Percentiles rank a stretch among this genome's conserved stretches.
Conservation (phyloP, 305 asterid species). For the Fraxinus paxiana region DNA sequence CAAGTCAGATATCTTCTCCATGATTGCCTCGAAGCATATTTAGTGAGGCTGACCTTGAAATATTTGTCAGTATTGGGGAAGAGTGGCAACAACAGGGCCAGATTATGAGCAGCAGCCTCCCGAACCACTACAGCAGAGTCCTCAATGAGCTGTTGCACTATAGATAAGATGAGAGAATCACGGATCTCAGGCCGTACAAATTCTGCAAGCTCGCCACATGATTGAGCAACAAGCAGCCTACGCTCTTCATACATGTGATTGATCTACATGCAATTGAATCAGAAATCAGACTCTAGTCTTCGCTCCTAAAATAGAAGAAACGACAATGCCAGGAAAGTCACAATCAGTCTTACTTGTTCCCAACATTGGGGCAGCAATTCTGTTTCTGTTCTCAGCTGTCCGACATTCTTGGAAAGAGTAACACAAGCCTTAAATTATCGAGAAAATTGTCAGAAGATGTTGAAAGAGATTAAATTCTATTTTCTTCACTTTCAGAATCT, state of each 20-base stretch:
- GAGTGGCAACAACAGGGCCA: conserved; percentile 95
- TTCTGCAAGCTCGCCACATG: conserved; percentile 97
- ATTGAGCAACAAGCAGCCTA: conserved; percentile 96
- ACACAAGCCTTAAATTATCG: conserved; percentile 79
- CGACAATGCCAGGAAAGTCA: conserved; percentile 1
- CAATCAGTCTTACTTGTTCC: conserved; percentile 76
- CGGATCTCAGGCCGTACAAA: conserved; percentile 97
- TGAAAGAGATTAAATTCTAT: conserved; percentile 22
- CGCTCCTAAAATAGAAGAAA: conserved; percentile 6
- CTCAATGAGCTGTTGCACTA: conserved; percentile 95
- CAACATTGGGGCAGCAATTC: conserved; percentile 99
- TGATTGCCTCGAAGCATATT: conserved; percentile 98
- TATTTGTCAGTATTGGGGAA: conserved; percentile 96
- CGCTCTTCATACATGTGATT: conserved; percentile 99
- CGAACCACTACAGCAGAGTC: conserved; percentile 97
- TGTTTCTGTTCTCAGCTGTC: conserved; percentile 93
- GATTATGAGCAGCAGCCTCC: conserved; percentile 96
- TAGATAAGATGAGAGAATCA: conserved; percentile 95
- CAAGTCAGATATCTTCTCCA: conserved; percentile 97
- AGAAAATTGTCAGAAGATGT: conserved; percentile 27
- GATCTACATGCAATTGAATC: conserved; percentile 52
- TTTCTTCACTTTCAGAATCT: conserved; percentile 34
- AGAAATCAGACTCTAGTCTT: conserved; percentile 18
- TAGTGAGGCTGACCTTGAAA: conserved; percentile 99
- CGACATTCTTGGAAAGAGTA: conserved; percentile 84